Conservation (phyloP, 202 grass and related monocot genomes). For the Carex sylvatica region DNA sequence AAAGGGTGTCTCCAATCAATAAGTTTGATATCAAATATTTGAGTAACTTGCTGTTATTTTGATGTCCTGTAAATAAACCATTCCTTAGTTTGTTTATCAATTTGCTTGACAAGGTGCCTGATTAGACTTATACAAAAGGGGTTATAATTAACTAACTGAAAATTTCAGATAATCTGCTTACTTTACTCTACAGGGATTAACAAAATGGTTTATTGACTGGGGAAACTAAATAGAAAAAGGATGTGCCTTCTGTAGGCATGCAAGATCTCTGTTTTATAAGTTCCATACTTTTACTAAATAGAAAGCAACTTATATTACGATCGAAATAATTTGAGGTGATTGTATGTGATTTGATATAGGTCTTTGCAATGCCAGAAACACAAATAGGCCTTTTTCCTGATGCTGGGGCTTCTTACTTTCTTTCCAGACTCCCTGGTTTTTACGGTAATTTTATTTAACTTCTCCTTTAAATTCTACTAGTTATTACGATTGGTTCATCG, state of each 20-base stretch:
- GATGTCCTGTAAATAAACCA: too few species aligned
- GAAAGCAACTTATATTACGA: background rate
- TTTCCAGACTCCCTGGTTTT: conserved; percentile 27
- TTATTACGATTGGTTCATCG: background rate
- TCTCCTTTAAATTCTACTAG: background rate
- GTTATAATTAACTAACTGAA: too few species aligned
- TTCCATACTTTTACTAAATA: background rate
- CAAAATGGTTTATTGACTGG: background rate
- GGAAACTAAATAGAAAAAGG: background rate
- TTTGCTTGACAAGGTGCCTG: background rate
- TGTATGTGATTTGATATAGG: background rate
- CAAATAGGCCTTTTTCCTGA: conserved; percentile 31
- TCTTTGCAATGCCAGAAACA: conserved; percentile 38
- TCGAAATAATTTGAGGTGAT: background rate
- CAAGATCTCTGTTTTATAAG: background rate
- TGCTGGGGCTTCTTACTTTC: conserved; percentile 23
- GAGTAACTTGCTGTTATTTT: too few species aligned
- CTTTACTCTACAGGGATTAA: background rate
- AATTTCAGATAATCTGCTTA: too few species aligned
- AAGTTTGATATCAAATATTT: background rate
- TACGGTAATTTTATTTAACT: conserved; percentile 9
- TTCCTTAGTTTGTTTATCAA: background rate
- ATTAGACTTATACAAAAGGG: too few species aligned
- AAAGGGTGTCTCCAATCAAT: background rate
- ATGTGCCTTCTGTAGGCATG: too few species aligned